phyloP scores from a whole-genome alignment of 176 grass and related monocot genomes.

The Alopecurus myosuroides region DNA sequence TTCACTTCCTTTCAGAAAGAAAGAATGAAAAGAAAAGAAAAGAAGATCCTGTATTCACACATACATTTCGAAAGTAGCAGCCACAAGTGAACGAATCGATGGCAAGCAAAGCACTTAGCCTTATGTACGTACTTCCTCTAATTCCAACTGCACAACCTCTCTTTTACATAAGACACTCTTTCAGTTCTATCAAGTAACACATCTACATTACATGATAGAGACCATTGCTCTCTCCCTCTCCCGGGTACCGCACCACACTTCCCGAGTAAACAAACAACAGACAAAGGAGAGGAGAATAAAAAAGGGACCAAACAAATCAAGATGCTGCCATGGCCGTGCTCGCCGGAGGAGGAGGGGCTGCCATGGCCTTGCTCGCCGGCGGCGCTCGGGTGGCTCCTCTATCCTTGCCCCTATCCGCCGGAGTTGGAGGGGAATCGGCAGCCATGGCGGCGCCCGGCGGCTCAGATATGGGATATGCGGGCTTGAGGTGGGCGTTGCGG shows the following conservation, averaged over 20 bases:
- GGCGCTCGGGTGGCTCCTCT: too few relatives aligned
- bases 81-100: not conserved
- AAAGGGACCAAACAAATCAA: slow-evolving; percentile 11
- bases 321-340: too few relatives aligned
- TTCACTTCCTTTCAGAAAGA: not conserved
- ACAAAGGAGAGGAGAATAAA: slow-evolving; percentile 13
- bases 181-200: not conserved
- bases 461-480: too few relatives aligned
- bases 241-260: slow-evolving; percentile 10
- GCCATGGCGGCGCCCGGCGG: too few relatives aligned
- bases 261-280: slow-evolving; percentile 15
- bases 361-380: too few relatives aligned
- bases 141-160: slow-evolving; percentile 7
- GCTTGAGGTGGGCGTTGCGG: too few relatives aligned
- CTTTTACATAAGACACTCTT: slow-evolving; percentile 14
- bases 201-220: slow-evolving; percentile 13
- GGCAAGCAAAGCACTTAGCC: not conserved
- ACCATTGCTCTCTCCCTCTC: slow-evolving; percentile 11
- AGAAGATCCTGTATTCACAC: not conserved
- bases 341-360: too few relatives aligned
- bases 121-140: not conserved
- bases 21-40: not conserved
- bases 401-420: too few relatives aligned
- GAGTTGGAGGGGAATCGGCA: too few relatives aligned
- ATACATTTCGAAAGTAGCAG: not conserved